Base-by-base conservation (phyloP, 23 red algal species). In the Gracilariopsis chorda region DNA sequence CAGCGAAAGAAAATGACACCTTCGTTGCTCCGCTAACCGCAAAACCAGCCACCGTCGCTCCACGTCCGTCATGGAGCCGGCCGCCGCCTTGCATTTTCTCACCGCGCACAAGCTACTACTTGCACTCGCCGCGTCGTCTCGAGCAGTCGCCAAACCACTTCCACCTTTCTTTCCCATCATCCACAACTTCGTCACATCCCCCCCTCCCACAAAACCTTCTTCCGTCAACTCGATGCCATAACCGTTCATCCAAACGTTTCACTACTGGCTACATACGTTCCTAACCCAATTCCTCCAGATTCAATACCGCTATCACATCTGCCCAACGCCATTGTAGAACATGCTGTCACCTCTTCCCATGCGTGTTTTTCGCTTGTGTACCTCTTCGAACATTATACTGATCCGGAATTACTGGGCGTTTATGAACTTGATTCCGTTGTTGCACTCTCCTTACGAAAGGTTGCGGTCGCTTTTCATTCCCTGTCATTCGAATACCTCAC, bases 381-480 rank as follows among this genome's bases (percentile, higher is more conserved):
- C 9, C 7, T 73, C 10, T 6, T 73, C 7, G 67, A 73, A 42
- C 63, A 42, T 13, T 39, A 70, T 20, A 73, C 67, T 2, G 32
- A 73, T 42, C n/a, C 67, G n/a, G 9, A 25, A 8, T 37, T 73
- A 23, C 40, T 46, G 6, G 67, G 39, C 36, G 67, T 41, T 17
- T 89, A 45, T 41, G 44, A 89, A 37, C 69, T 24, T 12, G 52
- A 89, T 56, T 64, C 61, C 4, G 20, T 51, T 35, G 36, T 89
- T 17, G 33, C 72, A 10, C 51, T 65, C 4, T 89, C 78, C 40
- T 42, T 89, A 7, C 21, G 85, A 51, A 89, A 89, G 67, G 53
- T 64, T 7, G 45, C 29, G 11, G 85, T 89, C 51, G 85, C 85
- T n/a, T 89, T 89, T 56, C 51, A 65, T 48, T 89, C 85, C 16